These are phyloP conservation scores for Chrysoporthe austroafricana DNA, from an alignment of 2,329 filamentous ascomycete species.

Conservation along the genomic window DNA sequence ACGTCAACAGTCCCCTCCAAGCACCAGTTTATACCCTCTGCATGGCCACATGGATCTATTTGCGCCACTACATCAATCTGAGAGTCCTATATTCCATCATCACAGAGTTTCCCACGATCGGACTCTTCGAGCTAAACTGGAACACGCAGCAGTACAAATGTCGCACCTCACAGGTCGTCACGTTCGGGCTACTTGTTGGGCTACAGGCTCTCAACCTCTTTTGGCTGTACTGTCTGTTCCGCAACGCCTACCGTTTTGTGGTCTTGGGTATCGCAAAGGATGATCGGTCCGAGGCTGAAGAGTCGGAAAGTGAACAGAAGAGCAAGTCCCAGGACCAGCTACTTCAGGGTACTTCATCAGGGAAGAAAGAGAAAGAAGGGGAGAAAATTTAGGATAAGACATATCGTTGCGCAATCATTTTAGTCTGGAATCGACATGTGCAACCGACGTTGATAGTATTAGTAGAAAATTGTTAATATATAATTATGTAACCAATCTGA, in stretches of 20 bases:
- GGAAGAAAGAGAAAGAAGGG: too few relatives aligned
- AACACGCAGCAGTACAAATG: constrained; percentile 78
- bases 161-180: constrained; percentile 54
- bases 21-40: constrained; percentile 84
- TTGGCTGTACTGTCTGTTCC: constrained; percentile 4
- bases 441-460: too few relatives aligned
- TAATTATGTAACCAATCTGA: too few relatives aligned
- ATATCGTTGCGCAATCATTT: too few relatives aligned
- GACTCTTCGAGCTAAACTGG: constrained; percentile 72
- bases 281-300: constrained; percentile 7
- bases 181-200: background rate
- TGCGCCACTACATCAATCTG: constrained; percentile 84
- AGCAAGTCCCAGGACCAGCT: too few relatives aligned
- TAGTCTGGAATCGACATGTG: too few relatives aligned
- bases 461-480: too few relatives aligned
- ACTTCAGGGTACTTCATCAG: too few relatives aligned
- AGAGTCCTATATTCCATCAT: constrained; percentile 76
- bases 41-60: constrained; percentile 83
- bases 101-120: constrained; percentile 60
- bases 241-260: background rate
- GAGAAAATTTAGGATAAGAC: too few relatives aligned
- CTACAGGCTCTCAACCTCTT: constrained; percentile 7
- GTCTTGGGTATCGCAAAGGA: constrained; percentile 4
- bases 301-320: background rate
- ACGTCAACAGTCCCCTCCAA: constrained; percentile 79